Evolutionary conservation across 176 grass and related monocot genomes (phyloP), one percentile per base, ranked within the genome.

Genomic region (Triticum dicoccoides): DNA sequence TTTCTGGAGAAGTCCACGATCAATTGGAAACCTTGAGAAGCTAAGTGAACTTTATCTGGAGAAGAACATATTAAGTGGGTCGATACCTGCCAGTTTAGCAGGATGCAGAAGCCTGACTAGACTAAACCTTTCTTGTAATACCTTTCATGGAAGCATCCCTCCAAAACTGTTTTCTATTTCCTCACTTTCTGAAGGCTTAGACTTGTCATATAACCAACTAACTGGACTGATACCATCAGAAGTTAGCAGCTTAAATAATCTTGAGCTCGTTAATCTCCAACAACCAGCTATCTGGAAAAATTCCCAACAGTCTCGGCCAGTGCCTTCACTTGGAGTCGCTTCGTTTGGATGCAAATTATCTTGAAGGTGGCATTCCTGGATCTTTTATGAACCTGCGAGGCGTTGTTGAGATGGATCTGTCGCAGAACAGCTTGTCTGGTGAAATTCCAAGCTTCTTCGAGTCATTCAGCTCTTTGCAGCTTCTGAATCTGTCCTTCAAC

Each of bases 401-500:
- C 76, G 13, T 92, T 8, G 34, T 79, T 65, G 76, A 73, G 34
- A 70, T 88, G n/a, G 88, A 92, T 68, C 33, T 89, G 0, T 92
- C 90, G 4, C 82, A 83, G 20, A 92, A 92, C 51, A 63, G 62
- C 65, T 72, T 92, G 35, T 81, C 70, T 5, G 90, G 90, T 47
- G 58, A 63, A 45, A 77, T 92, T 45, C 86, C 86, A 3, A 39
- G 62, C 8, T 86, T 41, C 38, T 79, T 89, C 0, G 9, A 7
- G 35, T 29, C 66, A 14, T 73, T 92, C 64, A 29, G 42, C 3
- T 88, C 82, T 67, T 79, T 89, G 14, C 69, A 30, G 24, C 47
- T 45, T 41, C 64, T 92, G 3, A 87, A 92, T 56, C 11, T 92
- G 24, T 86, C 86, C 11, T 92, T 73, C 78, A 92, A 92, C 10